Base-by-base conservation (phyloP, 2,329 filamentous ascomycete species). In the Aspergillus tamarii region DNA sequence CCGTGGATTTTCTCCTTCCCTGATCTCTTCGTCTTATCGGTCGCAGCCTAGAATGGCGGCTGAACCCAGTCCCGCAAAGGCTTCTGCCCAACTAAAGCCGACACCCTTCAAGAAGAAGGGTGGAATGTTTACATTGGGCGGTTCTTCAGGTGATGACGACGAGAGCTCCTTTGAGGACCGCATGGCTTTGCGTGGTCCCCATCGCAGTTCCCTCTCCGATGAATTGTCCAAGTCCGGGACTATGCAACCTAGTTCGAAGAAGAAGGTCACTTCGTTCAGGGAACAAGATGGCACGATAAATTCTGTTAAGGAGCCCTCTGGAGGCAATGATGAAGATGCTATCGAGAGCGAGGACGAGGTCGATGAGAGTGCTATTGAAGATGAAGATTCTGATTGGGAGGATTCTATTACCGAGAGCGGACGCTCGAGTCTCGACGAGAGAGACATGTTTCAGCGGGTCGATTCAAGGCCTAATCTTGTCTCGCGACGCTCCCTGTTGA, bases 401-500 rank as follows among this genome's bases (percentile, higher is more conserved):
- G 84, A 87, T 69, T 92, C 90, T 0, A 87, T 91, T 26, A 91
- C 91, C 66, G 92, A 96, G 70, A 95, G 91, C 74, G 91, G 89
- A 62, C 91, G 91, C 69, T 92, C 92, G 1, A 96, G 92, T 75
- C 85, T 93, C 58, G 91, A 95, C 66, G 91, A 95, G 65, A 89
- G 88, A 73, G 86, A 88, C 23, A 84, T 93, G 71, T 99, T 99
- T 85, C 89, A 94, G 77, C 91, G 95, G 10, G 93, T 98, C 56
- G 92, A 97, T 77, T 97, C 94, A 46, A 89, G 89, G 76, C 88
- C 89, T 9, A 92, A 97, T 73, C 84, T 98, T 30, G 90, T 91
- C 2, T 96, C 94, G 1, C 89, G 92, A 56, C 90, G 91, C 57
- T 98, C 94, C 2, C 87, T 98, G 46, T 90, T 99, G 69, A 97